phyloP scores from a whole-genome alignment of 2,329 filamentous ascomycete genomes.

The Fusarium concolor region DNA sequence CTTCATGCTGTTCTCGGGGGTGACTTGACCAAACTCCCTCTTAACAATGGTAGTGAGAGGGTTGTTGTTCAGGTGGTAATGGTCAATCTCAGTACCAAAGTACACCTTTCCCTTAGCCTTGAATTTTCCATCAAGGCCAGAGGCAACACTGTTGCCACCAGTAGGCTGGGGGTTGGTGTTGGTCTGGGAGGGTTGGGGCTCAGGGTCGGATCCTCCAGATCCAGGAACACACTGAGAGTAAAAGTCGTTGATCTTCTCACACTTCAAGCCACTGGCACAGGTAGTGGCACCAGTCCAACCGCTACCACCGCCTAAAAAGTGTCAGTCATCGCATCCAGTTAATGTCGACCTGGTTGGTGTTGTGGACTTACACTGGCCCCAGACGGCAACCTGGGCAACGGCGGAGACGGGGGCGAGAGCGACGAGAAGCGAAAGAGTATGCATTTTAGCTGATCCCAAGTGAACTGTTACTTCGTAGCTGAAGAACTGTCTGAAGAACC shows the following conservation, averaged over 20 bases:
- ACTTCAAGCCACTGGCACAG: constrained; percentile 9
- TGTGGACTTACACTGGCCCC: constrained; percentile 18
- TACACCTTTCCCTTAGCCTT: constrained; percentile 72
- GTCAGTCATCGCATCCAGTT: background rate
- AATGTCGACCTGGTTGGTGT: too few relatives aligned
- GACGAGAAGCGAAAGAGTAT: constrained; percentile 10
- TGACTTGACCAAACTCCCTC: constrained; percentile 72
- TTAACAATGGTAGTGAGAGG: constrained; percentile 62
- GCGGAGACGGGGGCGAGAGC: constrained; percentile 11
- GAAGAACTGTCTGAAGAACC: background rate
- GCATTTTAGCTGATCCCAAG: background rate
- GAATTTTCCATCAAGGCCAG: constrained; percentile 48
- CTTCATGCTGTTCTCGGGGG: constrained; percentile 78
- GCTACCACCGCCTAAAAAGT: background rate
- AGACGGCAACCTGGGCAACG: constrained; percentile 17
- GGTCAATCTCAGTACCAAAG: constrained; percentile 69
- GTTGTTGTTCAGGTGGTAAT: constrained; percentile 62
- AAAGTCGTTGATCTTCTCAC: constrained; percentile 21
- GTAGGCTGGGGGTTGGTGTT: constrained; percentile 1
- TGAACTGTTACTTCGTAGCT: background rate
- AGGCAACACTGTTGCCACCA: background rate
- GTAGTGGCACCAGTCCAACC: constrained; percentile 1
- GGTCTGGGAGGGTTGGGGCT: background rate
- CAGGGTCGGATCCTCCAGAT: background rate
- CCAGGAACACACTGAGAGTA: constrained; percentile 27